Evolutionary conservation across 2,329 filamentous ascomycete genomes (phyloP).

Genomic region (Alternaria ethzedia): DNA sequence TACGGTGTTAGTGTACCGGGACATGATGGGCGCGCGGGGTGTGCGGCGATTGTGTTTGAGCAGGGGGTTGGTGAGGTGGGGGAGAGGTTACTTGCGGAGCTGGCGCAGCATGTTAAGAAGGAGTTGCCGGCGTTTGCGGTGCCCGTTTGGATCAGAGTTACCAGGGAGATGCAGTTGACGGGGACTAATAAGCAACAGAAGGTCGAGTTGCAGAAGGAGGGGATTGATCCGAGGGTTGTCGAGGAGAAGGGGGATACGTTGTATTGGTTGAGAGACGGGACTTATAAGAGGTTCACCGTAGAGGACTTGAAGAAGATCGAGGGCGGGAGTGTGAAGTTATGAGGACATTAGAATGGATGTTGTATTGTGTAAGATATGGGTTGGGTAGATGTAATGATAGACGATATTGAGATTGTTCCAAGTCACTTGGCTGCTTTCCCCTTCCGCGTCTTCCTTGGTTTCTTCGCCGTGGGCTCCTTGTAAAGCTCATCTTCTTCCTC

Average conservation of each 20-base stretch:
- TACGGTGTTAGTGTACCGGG: constrained; percentile 54
- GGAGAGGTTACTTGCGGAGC: constrained; percentile 19
- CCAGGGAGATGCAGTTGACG: constrained; percentile 50
- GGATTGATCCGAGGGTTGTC: constrained; percentile 49
- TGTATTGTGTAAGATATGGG: neutral
- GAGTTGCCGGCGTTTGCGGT: constrained; percentile 53
- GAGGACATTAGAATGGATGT: neutral
- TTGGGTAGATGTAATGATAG: neutral
- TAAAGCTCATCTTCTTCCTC: constrained; percentile 34
- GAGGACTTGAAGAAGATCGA: constrained; percentile 35
- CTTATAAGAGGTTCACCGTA: constrained; percentile 35
- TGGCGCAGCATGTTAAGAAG: constrained; percentile 47
- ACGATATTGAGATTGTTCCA: neutral
- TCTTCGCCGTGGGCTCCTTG: constrained; percentile 40
- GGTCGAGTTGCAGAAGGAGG: constrained; percentile 49
- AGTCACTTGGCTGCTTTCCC: constrained; percentile 5
- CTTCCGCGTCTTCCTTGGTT: constrained; percentile 22
- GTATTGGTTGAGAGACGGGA: constrained; percentile 49
- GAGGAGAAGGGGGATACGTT: constrained; percentile 46
- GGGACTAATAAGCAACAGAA: constrained; percentile 58
- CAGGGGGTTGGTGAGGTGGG: neutral
- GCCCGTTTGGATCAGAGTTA: constrained; percentile 53
- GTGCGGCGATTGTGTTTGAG: constrained; percentile 50
- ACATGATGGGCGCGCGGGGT: constrained; percentile 54
- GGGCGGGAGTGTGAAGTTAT: constrained; percentile 39